Conservation (phyloP, 345 rosid genomes). For the Rhodamnia argentea region DNA sequence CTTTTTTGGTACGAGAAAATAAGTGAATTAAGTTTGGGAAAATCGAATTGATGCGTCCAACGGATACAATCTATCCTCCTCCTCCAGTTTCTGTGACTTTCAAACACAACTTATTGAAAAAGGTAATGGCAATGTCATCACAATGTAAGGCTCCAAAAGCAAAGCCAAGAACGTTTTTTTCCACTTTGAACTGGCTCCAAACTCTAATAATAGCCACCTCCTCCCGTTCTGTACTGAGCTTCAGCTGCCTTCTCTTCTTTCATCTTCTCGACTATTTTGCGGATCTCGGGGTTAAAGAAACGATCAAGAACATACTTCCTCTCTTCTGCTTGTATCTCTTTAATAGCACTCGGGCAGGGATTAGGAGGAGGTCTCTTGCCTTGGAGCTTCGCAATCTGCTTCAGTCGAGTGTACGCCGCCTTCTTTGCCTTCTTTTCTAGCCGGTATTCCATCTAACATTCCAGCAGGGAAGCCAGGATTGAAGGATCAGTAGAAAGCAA, state of each 20-base stretch:
- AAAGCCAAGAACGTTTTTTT: not conserved
- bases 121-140: not conserved
- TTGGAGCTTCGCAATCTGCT: conserved; percentile 45
- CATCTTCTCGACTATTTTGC: conserved; percentile 39
- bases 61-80: too few species aligned
- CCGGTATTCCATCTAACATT: conserved; percentile 60
- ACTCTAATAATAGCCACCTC: conserved; percentile 7
- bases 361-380: conserved; percentile 75
- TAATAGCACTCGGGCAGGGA: conserved; percentile 61
- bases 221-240: conserved; percentile 34
- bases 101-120: not conserved
- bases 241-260: conserved; percentile 44
- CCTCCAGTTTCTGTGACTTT: too few species aligned
- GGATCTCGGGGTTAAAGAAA: conserved; percentile 37
- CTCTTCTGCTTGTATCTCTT: conserved; percentile 49
- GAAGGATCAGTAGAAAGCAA: not conserved
- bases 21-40: too few species aligned
- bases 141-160: not conserved
- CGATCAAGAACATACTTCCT: conserved; percentile 38
- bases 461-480: not conserved
- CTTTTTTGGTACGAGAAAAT: too few species aligned
- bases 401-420: conserved; percentile 62
- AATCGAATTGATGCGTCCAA: too few species aligned
- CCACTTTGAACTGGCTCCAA: not conserved
- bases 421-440: conserved; percentile 52